phyloP scores from a whole-genome alignment of 1,284 basidiomycete species.

The Marasmius fiardii region DNA sequence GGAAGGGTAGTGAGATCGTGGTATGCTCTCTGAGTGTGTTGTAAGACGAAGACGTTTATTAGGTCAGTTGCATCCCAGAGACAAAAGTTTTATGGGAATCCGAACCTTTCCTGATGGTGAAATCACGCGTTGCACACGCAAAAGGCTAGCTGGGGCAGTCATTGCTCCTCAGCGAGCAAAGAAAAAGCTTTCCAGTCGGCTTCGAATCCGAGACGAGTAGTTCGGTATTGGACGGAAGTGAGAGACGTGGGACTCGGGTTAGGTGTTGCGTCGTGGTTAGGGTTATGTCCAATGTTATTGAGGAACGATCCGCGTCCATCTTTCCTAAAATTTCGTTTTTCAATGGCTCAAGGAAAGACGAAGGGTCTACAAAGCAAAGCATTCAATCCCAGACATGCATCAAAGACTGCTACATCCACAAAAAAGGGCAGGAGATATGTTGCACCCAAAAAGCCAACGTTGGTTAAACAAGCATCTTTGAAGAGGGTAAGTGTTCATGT shows the following conservation, averaged over 20 bases:
- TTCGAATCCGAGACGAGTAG: constrained; percentile 38
- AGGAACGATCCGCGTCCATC: background rate
- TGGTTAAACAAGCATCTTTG: constrained; percentile 67
- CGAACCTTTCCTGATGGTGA: constrained; percentile 40
- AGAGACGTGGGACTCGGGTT: background rate
- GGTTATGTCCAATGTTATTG: too few relatives aligned
- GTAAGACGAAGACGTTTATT: too few relatives aligned
- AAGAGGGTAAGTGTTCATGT: constrained; percentile 48
- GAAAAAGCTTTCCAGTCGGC: constrained; percentile 22
- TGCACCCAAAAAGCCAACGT: constrained; percentile 67
- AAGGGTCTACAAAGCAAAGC: constrained; percentile 61
- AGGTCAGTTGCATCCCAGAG: too few relatives aligned
- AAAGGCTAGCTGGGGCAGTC: constrained; percentile 40
- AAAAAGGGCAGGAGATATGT: constrained; percentile 74
- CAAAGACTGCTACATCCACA: constrained; percentile 58
- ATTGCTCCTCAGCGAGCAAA: constrained; percentile 26
- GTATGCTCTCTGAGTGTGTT: constrained; percentile 54
- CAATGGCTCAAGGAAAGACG: constrained; percentile 59
- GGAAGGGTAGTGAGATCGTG: constrained; percentile 68
- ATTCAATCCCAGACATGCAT: constrained; percentile 50
- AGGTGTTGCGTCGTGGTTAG: background rate
- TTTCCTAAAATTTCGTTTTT: too few relatives aligned
- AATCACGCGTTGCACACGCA: constrained; percentile 51
- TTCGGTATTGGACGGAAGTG: constrained; percentile 5
- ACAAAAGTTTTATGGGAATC: background rate